These are phyloP conservation scores for Mycena filopes DNA, from an alignment of 768 basidiomycete genomes.

Conservation along the genomic window DNA sequence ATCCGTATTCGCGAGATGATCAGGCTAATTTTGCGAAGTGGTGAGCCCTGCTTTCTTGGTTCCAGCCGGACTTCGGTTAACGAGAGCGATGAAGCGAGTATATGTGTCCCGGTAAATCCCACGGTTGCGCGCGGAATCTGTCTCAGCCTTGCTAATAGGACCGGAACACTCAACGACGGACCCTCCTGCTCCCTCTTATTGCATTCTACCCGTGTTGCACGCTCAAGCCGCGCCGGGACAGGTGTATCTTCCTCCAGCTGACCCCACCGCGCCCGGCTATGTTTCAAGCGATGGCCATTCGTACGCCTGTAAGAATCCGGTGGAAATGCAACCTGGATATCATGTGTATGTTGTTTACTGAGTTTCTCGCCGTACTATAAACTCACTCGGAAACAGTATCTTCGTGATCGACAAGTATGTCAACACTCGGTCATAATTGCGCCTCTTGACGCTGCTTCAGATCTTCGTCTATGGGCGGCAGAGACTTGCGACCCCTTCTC, in stretches of 20 bases:
- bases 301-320: slow-evolving; percentile 65
- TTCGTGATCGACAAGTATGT: slow-evolving; percentile 63
- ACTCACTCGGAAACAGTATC: slow-evolving; percentile 22
- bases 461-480: slow-evolving; percentile 60
- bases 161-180: slow-evolving; percentile 57
- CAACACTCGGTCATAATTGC: neutral
- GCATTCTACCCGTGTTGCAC: slow-evolving; percentile 66
- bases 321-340: slow-evolving; percentile 61
- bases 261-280: slow-evolving; percentile 51
- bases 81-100: slow-evolving; percentile 49
- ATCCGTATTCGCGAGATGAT: slow-evolving; percentile 71
- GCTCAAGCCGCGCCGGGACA: slow-evolving; percentile 33
- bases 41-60: slow-evolving; percentile 41
- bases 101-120: slow-evolving; percentile 57
- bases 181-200: slow-evolving; percentile 62
- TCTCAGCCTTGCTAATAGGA: slow-evolving; percentile 44
- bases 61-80: neutral
- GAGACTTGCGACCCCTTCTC: slow-evolving; percentile 56
- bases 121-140: neutral
- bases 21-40: slow-evolving; percentile 64
- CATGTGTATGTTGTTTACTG: slow-evolving; percentile 61
- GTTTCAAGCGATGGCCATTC: slow-evolving; percentile 67
- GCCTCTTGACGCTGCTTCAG: slow-evolving; percentile 39
- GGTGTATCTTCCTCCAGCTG: slow-evolving; percentile 23
- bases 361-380: neutral